These are phyloP conservation scores for Saccharomyces pastorianus DNA, from an alignment of 1,139 yeast species.

Conservation along the genomic window DNA sequence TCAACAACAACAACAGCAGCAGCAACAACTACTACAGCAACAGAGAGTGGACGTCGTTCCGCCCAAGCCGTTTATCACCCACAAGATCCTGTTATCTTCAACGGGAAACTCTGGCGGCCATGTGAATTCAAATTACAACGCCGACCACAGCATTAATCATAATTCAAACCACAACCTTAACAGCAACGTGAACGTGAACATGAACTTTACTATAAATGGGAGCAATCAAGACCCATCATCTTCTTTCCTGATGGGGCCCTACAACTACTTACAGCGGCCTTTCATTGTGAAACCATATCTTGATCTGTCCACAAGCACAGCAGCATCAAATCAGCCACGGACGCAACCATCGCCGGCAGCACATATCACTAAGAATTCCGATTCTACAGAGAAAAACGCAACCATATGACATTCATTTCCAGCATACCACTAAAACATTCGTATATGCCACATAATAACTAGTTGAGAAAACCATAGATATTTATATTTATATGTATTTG, in stretches of 20 bases:
- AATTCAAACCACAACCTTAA: neutral
- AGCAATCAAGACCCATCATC: neutral
- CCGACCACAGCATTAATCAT: neutral
- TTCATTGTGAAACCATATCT: neutral
- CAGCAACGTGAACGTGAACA: neutral
- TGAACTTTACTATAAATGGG: neutral
- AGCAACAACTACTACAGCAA: constrained; percentile 3
- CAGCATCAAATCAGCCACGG: neutral
- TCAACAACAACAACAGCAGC: constrained; percentile 3
- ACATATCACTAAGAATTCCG: neutral
- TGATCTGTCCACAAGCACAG: neutral
- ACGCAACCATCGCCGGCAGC: neutral
- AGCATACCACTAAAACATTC: neutral
- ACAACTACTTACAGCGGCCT: neutral
- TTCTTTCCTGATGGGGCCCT: neutral
- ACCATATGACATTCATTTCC: neutral
- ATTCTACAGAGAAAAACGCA: neutral
- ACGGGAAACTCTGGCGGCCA: constrained; percentile 3
- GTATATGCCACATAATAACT: neutral
- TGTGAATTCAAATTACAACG: neutral
- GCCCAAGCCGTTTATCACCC: neutral
- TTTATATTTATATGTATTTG: neutral
- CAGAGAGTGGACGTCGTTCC: neutral
- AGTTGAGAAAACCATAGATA: neutral
- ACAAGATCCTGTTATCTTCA: constrained; percentile 3